phyloP scores from a whole-genome alignment of 2,329 filamentous ascomycete genomes.

The Penicillium sclerotiorum region DNA sequence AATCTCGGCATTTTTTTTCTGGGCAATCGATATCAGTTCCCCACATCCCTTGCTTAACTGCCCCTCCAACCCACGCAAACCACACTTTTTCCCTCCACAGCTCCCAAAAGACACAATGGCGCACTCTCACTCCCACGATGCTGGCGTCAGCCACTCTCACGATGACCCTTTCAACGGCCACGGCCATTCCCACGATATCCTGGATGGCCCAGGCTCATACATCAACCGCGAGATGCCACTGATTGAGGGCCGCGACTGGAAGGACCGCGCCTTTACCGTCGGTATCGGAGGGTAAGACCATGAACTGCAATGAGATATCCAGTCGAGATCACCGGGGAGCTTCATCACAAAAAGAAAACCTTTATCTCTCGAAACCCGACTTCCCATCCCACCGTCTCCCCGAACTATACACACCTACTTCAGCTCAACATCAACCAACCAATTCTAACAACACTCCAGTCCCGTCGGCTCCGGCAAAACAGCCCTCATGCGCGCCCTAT shows the following conservation, averaged over 20 bases:
- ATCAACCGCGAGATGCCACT: conserved; percentile 91
- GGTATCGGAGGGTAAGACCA: conserved; percentile 87
- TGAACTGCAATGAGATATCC: too few relatives aligned
- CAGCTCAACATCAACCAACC: background rate
- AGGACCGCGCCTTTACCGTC: conserved; percentile 87
- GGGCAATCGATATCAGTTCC: background rate
- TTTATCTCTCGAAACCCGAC: background rate
- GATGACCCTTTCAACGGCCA: conserved; percentile 64
- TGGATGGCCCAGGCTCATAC: conserved; percentile 90
- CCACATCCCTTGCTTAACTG: conserved; percentile 18
- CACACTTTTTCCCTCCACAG: conserved; percentile 1
- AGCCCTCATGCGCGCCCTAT: conserved; percentile 92
- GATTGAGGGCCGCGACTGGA: conserved; percentile 83
- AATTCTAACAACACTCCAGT: conserved; percentile 48
- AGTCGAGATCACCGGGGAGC: too few relatives aligned
- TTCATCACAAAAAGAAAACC: too few relatives aligned
- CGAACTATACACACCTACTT: background rate
- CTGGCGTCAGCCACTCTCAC: conserved; percentile 50
- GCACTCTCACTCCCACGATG: conserved; percentile 46
- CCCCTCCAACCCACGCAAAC: conserved; percentile 15
- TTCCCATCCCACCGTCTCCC: background rate
- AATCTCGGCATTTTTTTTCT: conserved; percentile 24
- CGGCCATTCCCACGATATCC: conserved; percentile 93
- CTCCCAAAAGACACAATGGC: conserved; percentile 26
- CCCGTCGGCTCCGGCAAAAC: conserved; percentile 98